Base-by-base conservation (phyloP, 73 alveolate genomes). In the Paramecium primaurelia region DNA sequence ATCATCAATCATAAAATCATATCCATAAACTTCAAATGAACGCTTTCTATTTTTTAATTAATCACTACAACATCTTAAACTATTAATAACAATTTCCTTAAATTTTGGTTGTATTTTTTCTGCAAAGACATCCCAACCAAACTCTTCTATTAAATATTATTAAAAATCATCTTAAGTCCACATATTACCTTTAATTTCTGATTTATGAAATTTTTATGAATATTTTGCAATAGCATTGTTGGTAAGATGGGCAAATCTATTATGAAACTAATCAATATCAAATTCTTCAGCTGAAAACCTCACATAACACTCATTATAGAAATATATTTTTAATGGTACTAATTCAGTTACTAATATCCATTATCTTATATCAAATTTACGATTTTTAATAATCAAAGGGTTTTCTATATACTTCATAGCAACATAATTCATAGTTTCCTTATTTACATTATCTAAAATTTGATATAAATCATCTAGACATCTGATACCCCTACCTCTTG, bases 401-500 rank as follows among this genome's bases (percentile, higher is more conserved):
- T 95, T 96, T 87, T 98, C 99, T 16, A 98, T 98, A 92, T 98
- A 98, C 92, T 98, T 98, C 96, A 94, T 93, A 20, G 96, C 95
- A 20, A 97, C 97, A 94, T 96, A 93, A 10, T 96, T 96, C 28
- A 92, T 95, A 85, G 95, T 92, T 38, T 96, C 90, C 1, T 96
- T 95, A n/a, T 86, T 86, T 69, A 97, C 95, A 83, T 96, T 77
- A 71, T 97, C 93, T 40, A 93, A 92, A 25, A 97, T 95, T 26
- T 95, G 88, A 25, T 91, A 92, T 40, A 96, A 77, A 30, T 93
- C 95, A 86, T 94, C 93, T 44, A 95, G 95, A 58, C 97, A 93
- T 40, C 96, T 93, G 22, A 98, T 97, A 0, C 99, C 99, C 77
- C 99, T 92, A 22, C 99, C 99, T 58, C 99, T 40, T 22, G 98